phyloP scores from a whole-genome alignment of 257 asterid species.

The Vinca minor region DNA sequence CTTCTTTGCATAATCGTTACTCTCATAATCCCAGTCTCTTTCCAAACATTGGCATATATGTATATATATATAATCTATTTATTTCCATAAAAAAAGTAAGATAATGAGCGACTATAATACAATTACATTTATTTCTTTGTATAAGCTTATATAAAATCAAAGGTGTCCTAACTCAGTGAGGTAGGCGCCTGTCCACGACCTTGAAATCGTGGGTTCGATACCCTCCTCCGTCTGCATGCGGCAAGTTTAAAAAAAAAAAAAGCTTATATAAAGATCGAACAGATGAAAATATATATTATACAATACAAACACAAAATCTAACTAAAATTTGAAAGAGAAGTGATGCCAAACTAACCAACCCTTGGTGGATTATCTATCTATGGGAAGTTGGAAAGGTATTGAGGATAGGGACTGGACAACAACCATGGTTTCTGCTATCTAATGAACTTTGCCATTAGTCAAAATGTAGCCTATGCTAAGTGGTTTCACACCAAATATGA shows the following conservation, averaged over 20 bases:
- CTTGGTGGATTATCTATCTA: background rate
- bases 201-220: too few relatives aligned
- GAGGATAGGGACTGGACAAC: conserved; percentile 27
- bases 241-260: too few relatives aligned
- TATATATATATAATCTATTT: background rate
- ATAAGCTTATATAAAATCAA: too few relatives aligned
- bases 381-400: background rate
- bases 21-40: background rate
- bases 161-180: too few relatives aligned
- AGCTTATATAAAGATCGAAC: too few relatives aligned
- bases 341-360: background rate
- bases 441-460: conserved; percentile 12
- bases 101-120: background rate
- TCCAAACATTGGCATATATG: background rate
- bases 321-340: background rate
- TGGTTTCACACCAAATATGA: background rate
- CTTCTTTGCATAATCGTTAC: background rate
- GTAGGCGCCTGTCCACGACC: too few relatives aligned
- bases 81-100: background rate
- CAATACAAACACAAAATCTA: too few relatives aligned
- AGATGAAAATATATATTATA: too few relatives aligned
- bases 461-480: background rate
- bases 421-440: conserved; percentile 13
- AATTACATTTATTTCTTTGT: too few relatives aligned
- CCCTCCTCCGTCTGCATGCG: too few relatives aligned